These are phyloP conservation scores for Melampsora larici-populina DNA, from an alignment of 1,284 basidiomycete genomes.

Conservation along the genomic window DNA sequence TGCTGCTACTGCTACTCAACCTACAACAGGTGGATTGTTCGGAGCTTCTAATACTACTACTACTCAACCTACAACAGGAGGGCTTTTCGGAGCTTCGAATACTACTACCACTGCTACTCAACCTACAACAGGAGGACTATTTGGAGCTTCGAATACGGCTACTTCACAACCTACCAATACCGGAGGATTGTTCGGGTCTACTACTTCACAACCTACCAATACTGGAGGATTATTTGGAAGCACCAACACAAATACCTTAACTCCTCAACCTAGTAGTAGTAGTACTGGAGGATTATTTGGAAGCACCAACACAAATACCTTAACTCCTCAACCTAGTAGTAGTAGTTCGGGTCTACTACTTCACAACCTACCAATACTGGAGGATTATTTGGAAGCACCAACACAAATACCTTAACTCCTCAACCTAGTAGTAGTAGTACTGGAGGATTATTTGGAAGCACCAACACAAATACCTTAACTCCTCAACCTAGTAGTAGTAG, in stretches of 20 bases:
- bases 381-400: too few relatives aligned
- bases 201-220: conserved; percentile 5
- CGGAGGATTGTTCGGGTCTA: neutral
- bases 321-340: too few relatives aligned
- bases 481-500: neutral
- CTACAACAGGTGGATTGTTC: conserved; percentile 21
- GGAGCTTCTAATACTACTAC: neutral
- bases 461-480: too few relatives aligned
- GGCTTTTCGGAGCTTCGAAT: conserved; percentile 1
- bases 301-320: too few relatives aligned
- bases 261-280: too few relatives aligned
- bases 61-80: conserved; percentile 35
- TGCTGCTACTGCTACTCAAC: conserved; percentile 48
- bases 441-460: too few relatives aligned
- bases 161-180: conserved; percentile 13
- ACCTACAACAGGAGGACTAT: conserved; percentile 47
- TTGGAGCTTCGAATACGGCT: neutral
- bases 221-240: conserved; percentile 7
- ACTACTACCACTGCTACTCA: conserved; percentile 16
- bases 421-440: too few relatives aligned
- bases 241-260: neutral
- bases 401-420: too few relatives aligned
- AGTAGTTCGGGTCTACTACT: too few relatives aligned
- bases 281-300: too few relatives aligned
- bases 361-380: too few relatives aligned